These are phyloP conservation scores for Aureobasidium sp. DNA, from an alignment of 2,329 filamentous ascomycete species.

Conservation along the genomic window DNA sequence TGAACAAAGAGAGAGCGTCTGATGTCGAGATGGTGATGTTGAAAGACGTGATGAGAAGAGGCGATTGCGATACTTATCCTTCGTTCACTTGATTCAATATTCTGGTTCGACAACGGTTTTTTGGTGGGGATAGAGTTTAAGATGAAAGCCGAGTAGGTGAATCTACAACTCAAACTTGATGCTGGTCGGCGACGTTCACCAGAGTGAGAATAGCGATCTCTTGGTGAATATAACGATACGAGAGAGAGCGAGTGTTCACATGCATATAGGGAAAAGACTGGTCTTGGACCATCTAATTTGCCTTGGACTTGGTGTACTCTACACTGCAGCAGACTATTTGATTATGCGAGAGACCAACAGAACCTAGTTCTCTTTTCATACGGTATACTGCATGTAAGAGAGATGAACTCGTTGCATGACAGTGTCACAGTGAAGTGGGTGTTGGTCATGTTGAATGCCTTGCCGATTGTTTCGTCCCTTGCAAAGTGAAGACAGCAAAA, in stretches of 20 bases:
- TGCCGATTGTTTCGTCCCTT: not conserved
- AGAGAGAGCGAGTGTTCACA: not conserved
- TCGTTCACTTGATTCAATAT: not conserved
- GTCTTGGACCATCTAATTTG: not conserved
- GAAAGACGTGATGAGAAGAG: not conserved
- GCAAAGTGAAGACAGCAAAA: not conserved
- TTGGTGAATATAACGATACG: not conserved
- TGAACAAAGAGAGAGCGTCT: not conserved
- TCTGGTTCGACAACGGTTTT: conserved; percentile 1
- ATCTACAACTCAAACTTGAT: not conserved
- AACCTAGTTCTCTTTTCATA: not conserved
- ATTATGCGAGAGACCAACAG: not conserved
- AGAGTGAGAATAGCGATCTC: not conserved
- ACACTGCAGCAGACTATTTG: not conserved
- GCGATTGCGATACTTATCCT: not conserved
- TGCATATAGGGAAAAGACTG: not conserved
- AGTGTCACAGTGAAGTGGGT: not conserved
- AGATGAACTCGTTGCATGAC: not conserved
- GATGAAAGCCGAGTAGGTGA: not conserved
- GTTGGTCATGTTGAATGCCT: conserved; percentile 4
- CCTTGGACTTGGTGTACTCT: not conserved
- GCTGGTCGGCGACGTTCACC: not conserved
- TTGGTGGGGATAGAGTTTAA: conserved; percentile 1
- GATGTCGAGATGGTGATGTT: not conserved
- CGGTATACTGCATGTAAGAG: not conserved